Evolutionary conservation across 2,329 filamentous ascomycete species (phyloP), one percentile per base, ranked within the genome.

Genomic region (Paraconiothyrium sp.): DNA sequence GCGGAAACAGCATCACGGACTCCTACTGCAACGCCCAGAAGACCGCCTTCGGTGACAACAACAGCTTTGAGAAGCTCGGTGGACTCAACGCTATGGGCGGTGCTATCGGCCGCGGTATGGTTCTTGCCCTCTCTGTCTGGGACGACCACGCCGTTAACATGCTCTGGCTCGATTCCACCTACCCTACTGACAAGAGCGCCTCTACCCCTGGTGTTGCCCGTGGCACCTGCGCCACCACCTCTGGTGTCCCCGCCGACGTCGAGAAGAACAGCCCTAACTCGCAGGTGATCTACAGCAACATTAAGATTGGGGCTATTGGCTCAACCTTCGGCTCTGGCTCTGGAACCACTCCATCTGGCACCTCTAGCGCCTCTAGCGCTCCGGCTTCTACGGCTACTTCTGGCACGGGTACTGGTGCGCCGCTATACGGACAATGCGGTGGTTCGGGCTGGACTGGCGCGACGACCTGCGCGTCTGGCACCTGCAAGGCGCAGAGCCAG

Each of bases 151-250:
- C 84, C 66, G 77, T 84, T 69, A 83, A 89, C 77, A 91, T 92
- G 89, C 84, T 89, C 72, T 92, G 90, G 90, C 85, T 92, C 66
- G 89, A 92, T 80, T 85, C 84, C 66, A 84, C 80, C 70, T 89
- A 84, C 80, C 88, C 88, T 20, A 77, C 79, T 58, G 64, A 70
- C 48, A 58, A 56, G 49, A 60, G 63, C 54, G 14, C 65, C 9
- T 16, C 47, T 14, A 37, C 30, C 4, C 68, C 70, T 11, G 68
- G 68, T 60, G 51, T 65, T 32, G 63, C 58, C 9, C 63, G 70
- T 20, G 69, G 70, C 24, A 65, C 61, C 8, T 71, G 69, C 63
- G 5, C 54, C 6, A 67, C 58, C 11, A 57, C 46, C 14, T 67
- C 67, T n/a, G 69, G 69, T 37, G 64, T 35, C 4, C 70, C 70